phyloP scores from a whole-genome alignment of 768 basidiomycete genomes.

The Boletus pseudopeckii region DNA sequence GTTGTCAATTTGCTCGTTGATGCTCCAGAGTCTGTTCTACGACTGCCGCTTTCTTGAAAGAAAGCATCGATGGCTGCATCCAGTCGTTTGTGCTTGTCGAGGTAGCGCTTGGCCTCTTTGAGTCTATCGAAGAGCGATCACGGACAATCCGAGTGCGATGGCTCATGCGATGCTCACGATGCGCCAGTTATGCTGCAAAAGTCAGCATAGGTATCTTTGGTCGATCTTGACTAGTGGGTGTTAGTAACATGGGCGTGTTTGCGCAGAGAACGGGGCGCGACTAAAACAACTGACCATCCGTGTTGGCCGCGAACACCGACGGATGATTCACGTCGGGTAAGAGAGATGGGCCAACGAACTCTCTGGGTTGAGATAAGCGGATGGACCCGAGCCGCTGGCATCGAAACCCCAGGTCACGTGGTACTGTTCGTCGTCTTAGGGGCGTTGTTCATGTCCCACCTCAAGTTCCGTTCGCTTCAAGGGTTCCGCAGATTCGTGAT shows the following conservation, averaged over 20 bases:
- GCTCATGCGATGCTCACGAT: conserved; percentile 46
- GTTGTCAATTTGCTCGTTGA: conserved; percentile 53
- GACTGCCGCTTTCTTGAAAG: conserved; percentile 44
- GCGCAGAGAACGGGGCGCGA: neutral
- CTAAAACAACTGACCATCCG: conserved; percentile 24
- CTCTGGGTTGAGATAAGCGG: conserved; percentile 18
- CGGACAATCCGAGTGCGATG: neutral
- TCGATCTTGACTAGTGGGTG: conserved; percentile 21
- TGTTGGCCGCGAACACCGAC: neutral
- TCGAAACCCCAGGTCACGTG: conserved; percentile 21
- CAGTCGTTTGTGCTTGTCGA: conserved; percentile 66
- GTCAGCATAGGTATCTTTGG: conserved; percentile 48
- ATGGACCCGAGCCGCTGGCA: conserved; percentile 18
- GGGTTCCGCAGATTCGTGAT: conserved; percentile 7
- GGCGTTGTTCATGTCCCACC: neutral
- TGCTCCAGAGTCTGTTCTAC: conserved; percentile 24
- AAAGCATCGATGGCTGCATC: conserved; percentile 75
- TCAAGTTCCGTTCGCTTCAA: conserved; percentile 17
- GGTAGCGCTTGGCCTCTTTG: conserved; percentile 62
- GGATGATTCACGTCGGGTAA: neutral
- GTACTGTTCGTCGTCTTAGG: no score
- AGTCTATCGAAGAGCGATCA: conserved; percentile 23
- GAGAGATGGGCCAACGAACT: neutral
- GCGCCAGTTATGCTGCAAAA: conserved; percentile 68
- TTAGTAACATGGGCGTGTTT: neutral